Evolutionary conservation across 441 rosid genomes (phyloP).

Genomic region (Rhodomyrtus psidioides): DNA sequence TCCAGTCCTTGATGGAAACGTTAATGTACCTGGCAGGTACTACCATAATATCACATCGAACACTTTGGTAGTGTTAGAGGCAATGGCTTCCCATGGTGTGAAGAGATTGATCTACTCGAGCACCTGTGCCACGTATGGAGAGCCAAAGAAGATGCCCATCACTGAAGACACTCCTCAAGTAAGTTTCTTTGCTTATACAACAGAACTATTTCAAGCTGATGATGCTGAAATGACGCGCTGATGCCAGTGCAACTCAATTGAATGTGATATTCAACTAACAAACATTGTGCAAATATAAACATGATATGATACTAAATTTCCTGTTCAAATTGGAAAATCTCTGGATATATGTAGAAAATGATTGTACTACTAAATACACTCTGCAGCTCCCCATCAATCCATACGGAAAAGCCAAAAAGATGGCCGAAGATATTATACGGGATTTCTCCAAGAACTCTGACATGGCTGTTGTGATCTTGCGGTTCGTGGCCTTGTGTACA

Average conservation of each 20-base stretch:
- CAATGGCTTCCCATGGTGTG: constrained; percentile 82
- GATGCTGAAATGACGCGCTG: background rate
- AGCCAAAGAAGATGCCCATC: constrained; percentile 96
- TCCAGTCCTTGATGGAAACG: background rate
- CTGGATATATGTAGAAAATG: background rate
- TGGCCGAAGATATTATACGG: constrained; percentile 4
- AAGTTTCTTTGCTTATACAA: background rate
- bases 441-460: constrained; percentile 3
- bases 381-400: constrained; percentile 88
- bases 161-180: constrained; percentile 94
- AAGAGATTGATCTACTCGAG: constrained; percentile 92
- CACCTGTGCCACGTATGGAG: constrained; percentile 97
- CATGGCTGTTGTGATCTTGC: constrained; percentile 67
- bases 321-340: background rate
- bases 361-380: background rate
- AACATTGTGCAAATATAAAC: background rate
- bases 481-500: constrained; percentile 30
- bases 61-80: constrained; percentile 77
- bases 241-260: background rate
- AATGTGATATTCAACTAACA: background rate
- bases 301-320: background rate
- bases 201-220: background rate
- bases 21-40: constrained; percentile 37
- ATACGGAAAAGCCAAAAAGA: constrained; percentile 40
- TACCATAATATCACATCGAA: constrained; percentile 97